A percentile compares a stretch with the other conserved stretches of the same genome.
Evolutionary conservation across 352 stramenopile species (phyloP).

Genomic region (Aphanomyces astaci): DNA sequence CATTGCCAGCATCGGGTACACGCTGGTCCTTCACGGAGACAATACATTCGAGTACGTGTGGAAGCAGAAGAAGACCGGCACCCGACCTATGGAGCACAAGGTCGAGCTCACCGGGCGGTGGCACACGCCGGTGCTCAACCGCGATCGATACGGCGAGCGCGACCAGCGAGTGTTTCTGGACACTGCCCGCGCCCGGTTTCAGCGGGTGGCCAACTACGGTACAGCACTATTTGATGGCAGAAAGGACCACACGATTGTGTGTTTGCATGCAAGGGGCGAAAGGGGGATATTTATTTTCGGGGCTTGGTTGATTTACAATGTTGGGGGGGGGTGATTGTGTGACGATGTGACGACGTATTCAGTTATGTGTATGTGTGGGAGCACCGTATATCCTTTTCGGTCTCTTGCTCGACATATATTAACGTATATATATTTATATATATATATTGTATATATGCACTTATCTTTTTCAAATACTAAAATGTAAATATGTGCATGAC

Average conservation of each 20-base stretch:
- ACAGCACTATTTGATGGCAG: not conserved
- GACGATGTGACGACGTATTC: too few relatives aligned
- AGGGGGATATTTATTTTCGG: not conserved
- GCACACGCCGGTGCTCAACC: conserved; percentile 68
- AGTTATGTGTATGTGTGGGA: too few relatives aligned
- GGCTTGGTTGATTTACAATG: too few relatives aligned
- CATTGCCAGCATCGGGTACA: conserved; percentile 23
- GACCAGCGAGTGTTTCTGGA: conserved; percentile 69
- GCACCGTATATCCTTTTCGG: too few relatives aligned
- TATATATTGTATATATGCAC: too few relatives aligned
- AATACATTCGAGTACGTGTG: conserved; percentile 77
- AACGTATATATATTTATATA: not conserved
- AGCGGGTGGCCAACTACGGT: conserved; percentile 70
- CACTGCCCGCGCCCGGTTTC: conserved; percentile 48
- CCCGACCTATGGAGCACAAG: conserved; percentile 57
- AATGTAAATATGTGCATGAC: too few relatives aligned
- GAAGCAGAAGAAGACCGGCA: conserved; percentile 43
- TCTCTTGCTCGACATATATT: too few relatives aligned
- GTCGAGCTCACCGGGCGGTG: conserved; percentile 60
- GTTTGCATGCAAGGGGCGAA: not conserved
- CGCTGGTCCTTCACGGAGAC: conserved; percentile 60
- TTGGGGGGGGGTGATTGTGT: too few relatives aligned
- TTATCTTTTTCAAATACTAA: too few relatives aligned
- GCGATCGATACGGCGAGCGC: conserved; percentile 55
- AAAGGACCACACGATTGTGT: not conserved